Evolutionary conservation across 2,329 filamentous ascomycete genomes (phyloP), one percentile per base, ranked within the genome.

Genomic region (Thyridium curvatum): DNA sequence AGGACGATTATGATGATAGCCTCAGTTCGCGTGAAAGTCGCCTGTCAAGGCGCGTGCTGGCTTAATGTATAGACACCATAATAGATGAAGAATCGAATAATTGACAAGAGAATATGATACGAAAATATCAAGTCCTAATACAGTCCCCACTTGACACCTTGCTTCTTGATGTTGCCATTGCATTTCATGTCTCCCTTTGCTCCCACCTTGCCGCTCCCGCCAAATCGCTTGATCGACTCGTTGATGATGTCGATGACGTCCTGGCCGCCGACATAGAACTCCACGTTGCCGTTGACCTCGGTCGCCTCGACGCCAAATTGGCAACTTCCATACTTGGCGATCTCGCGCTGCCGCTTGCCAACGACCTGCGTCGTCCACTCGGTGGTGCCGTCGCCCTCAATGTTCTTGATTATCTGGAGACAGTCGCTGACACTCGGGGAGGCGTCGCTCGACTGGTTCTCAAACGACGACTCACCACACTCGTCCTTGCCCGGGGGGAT

Each of bases 191-290:
- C 40, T 4, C 62, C 61, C 50, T 55, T 61, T 35, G 58, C 53
- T 10, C 57, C 60, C 7, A 64, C 47, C 45, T 44, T 51, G 26
- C 57, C 58, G 33, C 35, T 40, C 7, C 48, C 43, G 7, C 53
- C 55, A 47, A 55, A 64, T 32, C 43, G 38, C 2, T 41, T 43
- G 17, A 64, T 44, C 0, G 58, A 41, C 3, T 58, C 47, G 30
- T 46, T 52, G 41, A 64, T 59, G 32, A 62, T 45, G 39, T 63
- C 58, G 33, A 62, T 51, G 30, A 61, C 48, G 40, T 65, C 58
- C 48, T 62, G 56, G 13, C 50, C 56, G 38, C 59, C 54, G 10
- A 60, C 45, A n/a, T 52, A 41, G 41, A 59, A 62, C 17, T 52
- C 21, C 18, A 53, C 41, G 37, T 55, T 54, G 18, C 58, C 60